Evolutionary conservation across 2,329 filamentous ascomycete genomes (phyloP).

Genomic region (Apiospora aurea): DNA sequence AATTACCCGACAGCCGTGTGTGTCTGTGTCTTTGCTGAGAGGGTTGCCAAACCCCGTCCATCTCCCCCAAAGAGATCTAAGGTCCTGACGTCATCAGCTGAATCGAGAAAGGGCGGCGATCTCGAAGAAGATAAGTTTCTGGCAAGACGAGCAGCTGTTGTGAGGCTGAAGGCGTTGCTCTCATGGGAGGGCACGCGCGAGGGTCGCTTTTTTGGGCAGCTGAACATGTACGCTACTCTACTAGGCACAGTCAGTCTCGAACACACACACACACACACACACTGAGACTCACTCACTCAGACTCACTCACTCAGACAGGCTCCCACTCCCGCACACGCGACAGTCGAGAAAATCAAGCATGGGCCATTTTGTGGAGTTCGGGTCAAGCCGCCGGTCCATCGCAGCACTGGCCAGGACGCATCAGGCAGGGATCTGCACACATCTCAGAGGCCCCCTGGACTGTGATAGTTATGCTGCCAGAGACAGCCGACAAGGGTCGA

Average conservation of each 20-base stretch:
- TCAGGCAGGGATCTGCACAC: not conserved
- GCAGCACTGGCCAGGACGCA: not conserved
- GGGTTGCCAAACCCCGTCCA: not conserved
- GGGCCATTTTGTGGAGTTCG: constrained; percentile 10
- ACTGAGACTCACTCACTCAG: not conserved
- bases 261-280: not conserved
- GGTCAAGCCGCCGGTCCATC: constrained; percentile 17
- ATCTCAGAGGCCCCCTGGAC: constrained; percentile 4
- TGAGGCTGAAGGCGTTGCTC: not conserved
- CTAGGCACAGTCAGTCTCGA: not conserved
- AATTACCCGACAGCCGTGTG: constrained; percentile 4
- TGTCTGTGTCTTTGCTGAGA: not conserved
- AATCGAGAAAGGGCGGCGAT: not conserved
- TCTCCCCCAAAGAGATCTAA: not conserved
- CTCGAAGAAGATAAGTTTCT: not conserved
- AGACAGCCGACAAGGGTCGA: not conserved
- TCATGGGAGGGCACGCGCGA: not conserved
- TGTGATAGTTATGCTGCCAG: not conserved
- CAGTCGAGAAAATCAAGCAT: not conserved
- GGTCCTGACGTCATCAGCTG: constrained; percentile 14
- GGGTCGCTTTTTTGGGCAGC: not conserved
- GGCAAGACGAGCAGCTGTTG: not conserved
- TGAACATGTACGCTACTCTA: not conserved
- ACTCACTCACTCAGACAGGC: not conserved
- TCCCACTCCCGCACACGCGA: not conserved